Evolutionary conservation across 257 asterid species (phyloP), one percentile per base, ranked within the genome.

Genomic region (Linaria vulgaris): DNA sequence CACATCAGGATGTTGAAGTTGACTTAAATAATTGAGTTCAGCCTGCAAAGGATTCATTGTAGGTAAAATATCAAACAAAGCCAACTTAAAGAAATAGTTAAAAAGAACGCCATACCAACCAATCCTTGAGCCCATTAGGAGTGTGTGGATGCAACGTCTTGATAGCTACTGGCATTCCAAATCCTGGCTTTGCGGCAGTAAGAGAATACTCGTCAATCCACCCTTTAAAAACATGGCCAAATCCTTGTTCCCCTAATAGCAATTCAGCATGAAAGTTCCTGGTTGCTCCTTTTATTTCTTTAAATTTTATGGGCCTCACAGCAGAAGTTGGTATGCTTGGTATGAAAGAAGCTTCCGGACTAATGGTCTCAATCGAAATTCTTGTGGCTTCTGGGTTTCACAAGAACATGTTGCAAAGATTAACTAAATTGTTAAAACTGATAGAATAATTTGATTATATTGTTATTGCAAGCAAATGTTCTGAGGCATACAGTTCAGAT

Each of bases 161-260:
- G 6, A 88, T 96, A 20, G 96, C 96, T 68, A 91, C 72, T 48
- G 78, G 73, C 69, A 80, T 50, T 34, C 98, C 96, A 0, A 91
- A 76, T 39, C 96, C 95, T 0, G 96, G 92, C 70, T 83, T 88
- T 41, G 95, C 55, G 25, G 95, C 91, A 12, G 84, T 68, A 1
- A 70, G 74, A 4, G 90, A 70, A 71, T 73, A 72, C 76, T 84
- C 85, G 72, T 91, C 95, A 23, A 91, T 77, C 96, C 98, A 88
- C 43, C 98, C 98, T 69, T 91, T 91, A 61, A 82, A 91, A 12
- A 88, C 96, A 0, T 95, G 81, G 31, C 98, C 96, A 53, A 86
- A 86, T 17, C 98, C 96, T 25, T 94, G 96, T 66, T 87, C 98
- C 45, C 96, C 98, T 0, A 91, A 71, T 41, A 88, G 34, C 34